Percentiles rank a stretch among this genome's conserved stretches.
Conservation (phyloP, 495 filamentous ascomycete species). For the Aspergillus conjunctus region DNA sequence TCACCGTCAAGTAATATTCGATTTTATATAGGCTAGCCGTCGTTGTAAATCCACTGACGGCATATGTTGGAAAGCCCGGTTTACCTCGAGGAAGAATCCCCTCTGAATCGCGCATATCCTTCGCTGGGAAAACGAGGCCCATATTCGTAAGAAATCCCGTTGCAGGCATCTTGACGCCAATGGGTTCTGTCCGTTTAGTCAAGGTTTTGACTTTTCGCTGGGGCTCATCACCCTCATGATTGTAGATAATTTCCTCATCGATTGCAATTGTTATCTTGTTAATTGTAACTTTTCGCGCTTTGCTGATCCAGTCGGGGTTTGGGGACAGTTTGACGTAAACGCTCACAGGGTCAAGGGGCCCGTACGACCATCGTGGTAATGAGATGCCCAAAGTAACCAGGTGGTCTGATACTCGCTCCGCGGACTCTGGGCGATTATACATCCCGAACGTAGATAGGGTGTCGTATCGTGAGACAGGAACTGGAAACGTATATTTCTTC, state of each 20-base stretch:
- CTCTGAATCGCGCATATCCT: constrained; percentile 84
- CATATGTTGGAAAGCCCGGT: constrained; percentile 84
- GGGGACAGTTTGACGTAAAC: constrained; percentile 93
- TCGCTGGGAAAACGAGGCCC: constrained; percentile 86
- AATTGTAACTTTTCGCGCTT: constrained; percentile 91
- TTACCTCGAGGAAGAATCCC: constrained; percentile 85
- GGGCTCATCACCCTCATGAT: constrained; percentile 97
- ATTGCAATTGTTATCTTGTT: constrained; percentile 91
- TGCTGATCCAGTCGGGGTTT: constrained; percentile 86
- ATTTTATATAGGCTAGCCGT: constrained; percentile 95
- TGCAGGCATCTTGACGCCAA: constrained; percentile 82
- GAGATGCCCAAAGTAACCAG: constrained; percentile 89
- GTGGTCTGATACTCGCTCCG: constrained; percentile 83
- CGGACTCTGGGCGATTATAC: constrained; percentile 94
- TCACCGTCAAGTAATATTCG: constrained; percentile 93
- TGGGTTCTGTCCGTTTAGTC: constrained; percentile 76
- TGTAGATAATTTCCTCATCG: constrained; percentile 96
- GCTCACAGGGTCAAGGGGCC: constrained; percentile 89
- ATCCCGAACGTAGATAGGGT: constrained; percentile 98
- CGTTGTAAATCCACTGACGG: constrained; percentile 88
- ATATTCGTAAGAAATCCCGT: constrained; percentile 88
- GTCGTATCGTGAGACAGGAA: constrained; percentile 90
- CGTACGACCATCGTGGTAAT: constrained; percentile 94
- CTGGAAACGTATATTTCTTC: constrained; percentile 87
- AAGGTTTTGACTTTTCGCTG: constrained; percentile 86